phyloP scores from a whole-genome alignment of 345 rosid species.

The rapeseed (Brassica napus) region Da-Ae NC_063439.1:26015001-26015500 shows the following conservation, averaged over 20 bases:
- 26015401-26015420: conserved; percentile 54
- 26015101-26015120: conserved; percentile 55
- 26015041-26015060: conserved; percentile 63
- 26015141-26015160: conserved; percentile 51
- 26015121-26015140: conserved; percentile 70
- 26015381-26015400: conserved; percentile 63
- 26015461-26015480: conserved; percentile 60
- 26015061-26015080: conserved; percentile 72
- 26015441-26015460: conserved; percentile 65
- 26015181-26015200: conserved; percentile 53
- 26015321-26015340: conserved; percentile 65
- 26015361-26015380: conserved; percentile 67
- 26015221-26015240: conserved; percentile 33
- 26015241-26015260: conserved; percentile 18
- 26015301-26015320: conserved; percentile 59
- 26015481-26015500: conserved; percentile 84
- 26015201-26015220: conserved; percentile 59
- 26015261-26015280: conserved; percentile 55
- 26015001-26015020: conserved; percentile 59
- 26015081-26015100: conserved; percentile 56
- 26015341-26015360: conserved; percentile 51
- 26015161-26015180: conserved; percentile 63
- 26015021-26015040: conserved; percentile 68
- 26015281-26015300: conserved; percentile 53
- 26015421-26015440: conserved; percentile 71